Evolutionary conservation across 768 basidiomycete genomes (phyloP), one percentile per base, ranked within the genome.

Genomic region (Suillus subaureus): DNA sequence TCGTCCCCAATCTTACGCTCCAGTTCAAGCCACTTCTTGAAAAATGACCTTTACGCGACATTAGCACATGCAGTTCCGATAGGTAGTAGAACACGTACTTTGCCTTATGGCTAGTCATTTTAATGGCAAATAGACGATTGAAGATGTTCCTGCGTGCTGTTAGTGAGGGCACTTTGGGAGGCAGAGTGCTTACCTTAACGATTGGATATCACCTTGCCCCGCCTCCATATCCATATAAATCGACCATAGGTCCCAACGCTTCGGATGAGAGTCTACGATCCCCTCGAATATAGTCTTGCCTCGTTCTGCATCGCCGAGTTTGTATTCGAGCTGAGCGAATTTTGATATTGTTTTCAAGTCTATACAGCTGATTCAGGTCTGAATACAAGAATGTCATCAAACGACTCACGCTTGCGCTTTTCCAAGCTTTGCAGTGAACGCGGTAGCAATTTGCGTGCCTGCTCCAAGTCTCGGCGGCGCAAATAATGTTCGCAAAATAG

Each of bases 211-310:
- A 16, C 83, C 79, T 76, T 91, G 89, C 39, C 85, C 84, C 6
- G 89, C 90, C 74, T 99, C 94, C 91, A 97, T 96, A 76, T 99
- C 97, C 78, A 98, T 90, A 78, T 99, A 99, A 60, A 98, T 82
- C 47, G 90, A 92, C 97, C 97, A 99, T 58, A 98, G 80, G 72
- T 99, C 96, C 85, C 96, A 91, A 63, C 94, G 87, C 78, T 96
- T 98, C 4, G 95, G 91, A 80, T 98, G 95, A 16, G 93, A 94
- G 78, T 97, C 96, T 52, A 99, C 81, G 68, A 99, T 93, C 52
- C 97, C 97, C 74, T 99, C 97, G 67, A 97, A 98, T 61, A 99
- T 84, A 1, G 97, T 99, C 74, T 92, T 92, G 35, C 96, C 97
- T 56, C 97, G 88, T 76, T 99, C 97, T 2, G 93, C 83, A 70